Percentiles rank a stretch among this genome's conserved stretches.
phyloP scores from a whole-genome alignment of 805 yeast genomes.

The Candida khao-thaluensis region DNA sequence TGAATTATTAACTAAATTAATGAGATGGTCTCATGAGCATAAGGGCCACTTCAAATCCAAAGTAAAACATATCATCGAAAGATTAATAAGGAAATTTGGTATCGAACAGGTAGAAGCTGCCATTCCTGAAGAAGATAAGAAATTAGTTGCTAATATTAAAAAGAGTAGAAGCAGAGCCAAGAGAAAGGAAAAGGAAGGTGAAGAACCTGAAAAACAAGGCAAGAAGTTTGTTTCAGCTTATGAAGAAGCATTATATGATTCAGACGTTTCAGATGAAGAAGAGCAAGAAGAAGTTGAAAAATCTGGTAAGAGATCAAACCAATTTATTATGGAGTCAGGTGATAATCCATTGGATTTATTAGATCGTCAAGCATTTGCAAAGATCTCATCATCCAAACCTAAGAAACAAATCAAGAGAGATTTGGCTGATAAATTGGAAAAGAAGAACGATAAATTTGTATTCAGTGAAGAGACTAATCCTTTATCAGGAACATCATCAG shows the following conservation, averaged over 20 bases:
- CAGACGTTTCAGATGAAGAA: conserved; percentile 57
- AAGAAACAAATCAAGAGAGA: conserved; percentile 50
- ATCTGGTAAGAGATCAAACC: conserved; percentile 43
- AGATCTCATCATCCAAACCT: conserved; percentile 87
- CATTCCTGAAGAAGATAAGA: conserved; percentile 89
- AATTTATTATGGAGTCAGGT: conserved; percentile 74
- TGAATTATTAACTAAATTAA: conserved; percentile 64
- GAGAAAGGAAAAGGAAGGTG: conserved; percentile 57
- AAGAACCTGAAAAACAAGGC: conserved; percentile 21
- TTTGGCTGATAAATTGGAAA: conserved; percentile 41
- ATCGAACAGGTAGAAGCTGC: conserved; percentile 73
- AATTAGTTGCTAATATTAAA: conserved; percentile 78
- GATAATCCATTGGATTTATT: conserved; percentile 84
- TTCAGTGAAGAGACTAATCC: conserved; percentile 57
- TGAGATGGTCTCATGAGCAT: conserved; percentile 95
- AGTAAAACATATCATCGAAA: conserved; percentile 89
- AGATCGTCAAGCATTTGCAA: conserved; percentile 80
- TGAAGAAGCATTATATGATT: conserved; percentile 87
- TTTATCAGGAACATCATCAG: conserved; percentile 44
- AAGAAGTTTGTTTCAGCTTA: conserved; percentile 78
- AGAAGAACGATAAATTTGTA: conserved; percentile 66
- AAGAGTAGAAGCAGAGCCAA: conserved; percentile 83
- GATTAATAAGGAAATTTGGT: conserved; percentile 89
- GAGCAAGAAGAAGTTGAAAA: conserved; percentile 43
- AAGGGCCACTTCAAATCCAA: conserved; percentile 92